phyloP scores from a whole-genome alignment of 164 flowering plant species.

The Nymphaea thermarum region DNA sequence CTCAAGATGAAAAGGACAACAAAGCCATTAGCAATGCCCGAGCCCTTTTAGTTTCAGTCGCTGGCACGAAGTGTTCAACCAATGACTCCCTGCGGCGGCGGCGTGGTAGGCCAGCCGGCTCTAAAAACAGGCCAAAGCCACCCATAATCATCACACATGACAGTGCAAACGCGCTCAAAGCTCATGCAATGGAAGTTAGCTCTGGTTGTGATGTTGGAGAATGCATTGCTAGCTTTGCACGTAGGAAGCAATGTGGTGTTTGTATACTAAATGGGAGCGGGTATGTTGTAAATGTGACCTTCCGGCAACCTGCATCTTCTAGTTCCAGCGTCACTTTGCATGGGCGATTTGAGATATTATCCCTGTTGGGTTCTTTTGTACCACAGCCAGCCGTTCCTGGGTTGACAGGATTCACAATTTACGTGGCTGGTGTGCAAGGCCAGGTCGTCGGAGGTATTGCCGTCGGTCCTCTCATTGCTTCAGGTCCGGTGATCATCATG shows the following conservation, averaged over 20 bases:
- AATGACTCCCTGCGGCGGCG: conserved; percentile 43
- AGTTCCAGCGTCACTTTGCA: conserved; percentile 70
- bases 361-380: conserved; percentile 62
- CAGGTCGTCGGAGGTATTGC: conserved; percentile 77
- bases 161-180: conserved; percentile 63
- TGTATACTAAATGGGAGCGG: conserved; percentile 67
- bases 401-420: conserved; percentile 61
- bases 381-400: conserved; percentile 82
- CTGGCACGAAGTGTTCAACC: conserved; percentile 15
- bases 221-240: conserved; percentile 47
- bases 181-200: conserved; percentile 81
- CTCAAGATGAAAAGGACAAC: conserved; percentile 14
- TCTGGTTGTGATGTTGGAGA: conserved; percentile 73
- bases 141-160: conserved; percentile 74
- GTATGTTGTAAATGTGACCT: conserved; percentile 64
- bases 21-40: conserved; percentile 15
- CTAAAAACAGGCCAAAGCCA: conserved; percentile 87
- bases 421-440: conserved; percentile 73
- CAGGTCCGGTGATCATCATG: conserved; percentile 87
- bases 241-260: conserved; percentile 57
- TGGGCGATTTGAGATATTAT: conserved; percentile 79
- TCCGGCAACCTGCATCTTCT: conserved; percentile 53
- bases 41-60: conserved; percentile 15
- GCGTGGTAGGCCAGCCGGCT: conserved; percentile 79
- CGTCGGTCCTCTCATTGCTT: conserved; percentile 77